phyloP scores from a whole-genome alignment of 2,329 filamentous ascomycete genomes.

The Pestalotiopsis sp. region DNA sequence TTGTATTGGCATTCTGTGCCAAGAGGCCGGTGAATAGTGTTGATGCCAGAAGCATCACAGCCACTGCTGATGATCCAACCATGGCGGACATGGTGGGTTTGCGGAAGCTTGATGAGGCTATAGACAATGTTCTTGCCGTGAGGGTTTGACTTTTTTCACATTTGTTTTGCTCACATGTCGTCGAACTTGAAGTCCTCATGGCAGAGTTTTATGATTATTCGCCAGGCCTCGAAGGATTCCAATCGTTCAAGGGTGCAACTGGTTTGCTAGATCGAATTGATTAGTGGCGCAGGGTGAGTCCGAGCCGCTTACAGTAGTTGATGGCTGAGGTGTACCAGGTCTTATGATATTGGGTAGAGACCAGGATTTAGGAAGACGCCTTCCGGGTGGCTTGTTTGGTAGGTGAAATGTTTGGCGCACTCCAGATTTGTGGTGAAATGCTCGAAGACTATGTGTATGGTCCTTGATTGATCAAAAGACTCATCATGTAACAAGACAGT shows the following conservation, averaged over 20 bases:
- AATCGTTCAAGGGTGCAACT: neutral
- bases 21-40: slow-evolving; percentile 2
- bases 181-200: neutral
- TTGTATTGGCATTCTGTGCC: slow-evolving; percentile 23
- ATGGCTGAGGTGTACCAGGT: neutral
- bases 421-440: neutral
- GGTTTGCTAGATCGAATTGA: neutral
- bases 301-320: neutral
- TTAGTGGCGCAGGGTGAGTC: neutral
- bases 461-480: neutral
- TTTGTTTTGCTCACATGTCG: neutral
- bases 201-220: neutral
- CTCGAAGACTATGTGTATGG: neutral
- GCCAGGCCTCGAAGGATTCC: neutral
- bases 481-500: neutral
- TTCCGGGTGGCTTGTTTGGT: neutral
- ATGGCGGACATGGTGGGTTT: neutral
- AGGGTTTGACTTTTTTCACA: neutral
- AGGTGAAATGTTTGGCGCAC: neutral
- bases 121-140: neutral
- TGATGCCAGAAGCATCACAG: slow-evolving; percentile 3
- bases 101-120: neutral
- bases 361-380: neutral
- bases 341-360: neutral
- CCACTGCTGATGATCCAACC: neutral